Evolutionary conservation across 306 rosid genomes (phyloP).

Genomic region (Vachellia pachyceras): DNA sequence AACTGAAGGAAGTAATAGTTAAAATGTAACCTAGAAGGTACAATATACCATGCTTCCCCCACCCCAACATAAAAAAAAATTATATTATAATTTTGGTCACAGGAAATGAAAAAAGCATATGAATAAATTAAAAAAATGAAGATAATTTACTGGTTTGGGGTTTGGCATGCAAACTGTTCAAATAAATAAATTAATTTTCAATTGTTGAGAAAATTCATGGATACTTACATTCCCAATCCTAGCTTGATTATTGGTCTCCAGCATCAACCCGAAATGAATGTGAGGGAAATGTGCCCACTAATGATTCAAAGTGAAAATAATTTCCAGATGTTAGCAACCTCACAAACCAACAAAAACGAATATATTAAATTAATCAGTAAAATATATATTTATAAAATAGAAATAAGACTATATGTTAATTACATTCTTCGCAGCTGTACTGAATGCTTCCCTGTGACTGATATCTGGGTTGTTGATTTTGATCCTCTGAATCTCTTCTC

Average conservation of each 20-base stretch:
- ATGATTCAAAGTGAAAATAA: slow-evolving; percentile 25
- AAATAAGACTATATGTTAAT: neutral
- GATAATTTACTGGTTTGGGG: neutral
- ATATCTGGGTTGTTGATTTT: slow-evolving; percentile 96
- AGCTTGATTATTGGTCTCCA: slow-evolving; percentile 85
- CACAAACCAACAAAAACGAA: neutral
- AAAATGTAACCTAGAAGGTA: too few species aligned
- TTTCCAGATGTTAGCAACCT: neutral
- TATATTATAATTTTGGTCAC: too few species aligned
- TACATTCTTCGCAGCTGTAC: slow-evolving; percentile 98
- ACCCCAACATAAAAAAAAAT: too few species aligned
- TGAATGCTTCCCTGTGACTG: slow-evolving; percentile 96
- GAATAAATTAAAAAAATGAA: neutral
- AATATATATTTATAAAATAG: too few species aligned
- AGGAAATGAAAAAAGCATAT: neutral
- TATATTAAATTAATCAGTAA: neutral
- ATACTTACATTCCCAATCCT: slow-evolving; percentile 78
- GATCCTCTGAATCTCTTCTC: slow-evolving; percentile 99
- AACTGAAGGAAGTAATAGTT: too few species aligned
- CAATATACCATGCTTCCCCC: too few species aligned
- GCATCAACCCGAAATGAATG: slow-evolving; percentile 92
- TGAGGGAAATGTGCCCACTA: slow-evolving; percentile 99
- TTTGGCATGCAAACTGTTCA: neutral
- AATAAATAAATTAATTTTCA: neutral
- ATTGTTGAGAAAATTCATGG: neutral